These are phyloP conservation scores for Talaromyces borbonicus DNA, from an alignment of 495 filamentous ascomycete species.

Conservation along the genomic window DNA sequence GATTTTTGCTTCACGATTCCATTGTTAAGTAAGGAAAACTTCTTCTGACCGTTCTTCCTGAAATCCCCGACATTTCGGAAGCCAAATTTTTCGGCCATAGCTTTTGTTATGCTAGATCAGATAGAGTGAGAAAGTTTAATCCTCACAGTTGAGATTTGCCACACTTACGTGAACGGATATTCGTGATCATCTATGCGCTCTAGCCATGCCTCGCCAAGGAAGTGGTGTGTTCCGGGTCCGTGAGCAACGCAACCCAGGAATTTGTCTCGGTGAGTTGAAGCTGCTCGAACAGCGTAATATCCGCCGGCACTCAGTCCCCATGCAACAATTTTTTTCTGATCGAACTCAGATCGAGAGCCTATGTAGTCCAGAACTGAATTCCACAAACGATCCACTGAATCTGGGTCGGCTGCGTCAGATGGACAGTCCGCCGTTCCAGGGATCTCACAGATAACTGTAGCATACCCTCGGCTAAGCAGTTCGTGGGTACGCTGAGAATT, in stretches of 20 bases:
- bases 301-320: slow-evolving; percentile 71
- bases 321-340: slow-evolving; percentile 49
- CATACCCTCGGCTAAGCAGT: slow-evolving; percentile 53
- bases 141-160: slow-evolving; percentile 10
- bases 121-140: neutral
- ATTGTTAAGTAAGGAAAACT: slow-evolving; percentile 64
- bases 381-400: slow-evolving; percentile 41
- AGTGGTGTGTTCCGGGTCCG: slow-evolving; percentile 63
- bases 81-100: slow-evolving; percentile 63
- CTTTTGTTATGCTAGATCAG: slow-evolving; percentile 42
- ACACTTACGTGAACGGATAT: slow-evolving; percentile 60
- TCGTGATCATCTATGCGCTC: slow-evolving; percentile 59
- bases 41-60: slow-evolving; percentile 48
- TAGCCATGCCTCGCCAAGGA: slow-evolving; percentile 58
- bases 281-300: slow-evolving; percentile 66
- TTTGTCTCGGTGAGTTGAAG: slow-evolving; percentile 54
- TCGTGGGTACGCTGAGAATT: slow-evolving; percentile 63
- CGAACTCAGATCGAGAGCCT: slow-evolving; percentile 44
- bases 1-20: slow-evolving; percentile 56
- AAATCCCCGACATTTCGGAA: slow-evolving; percentile 51
- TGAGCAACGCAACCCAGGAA: slow-evolving; percentile 57
- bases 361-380: slow-evolving; percentile 60
- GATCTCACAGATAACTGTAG: slow-evolving; percentile 56
- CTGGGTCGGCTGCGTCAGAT: slow-evolving; percentile 46
- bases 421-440: slow-evolving; percentile 75